Percentiles rank a stretch among this genome's conserved stretches.
Conservation (phyloP, 495 filamentous ascomycete genomes). For the Pseudoneurospora amorphoporcata region DNA sequence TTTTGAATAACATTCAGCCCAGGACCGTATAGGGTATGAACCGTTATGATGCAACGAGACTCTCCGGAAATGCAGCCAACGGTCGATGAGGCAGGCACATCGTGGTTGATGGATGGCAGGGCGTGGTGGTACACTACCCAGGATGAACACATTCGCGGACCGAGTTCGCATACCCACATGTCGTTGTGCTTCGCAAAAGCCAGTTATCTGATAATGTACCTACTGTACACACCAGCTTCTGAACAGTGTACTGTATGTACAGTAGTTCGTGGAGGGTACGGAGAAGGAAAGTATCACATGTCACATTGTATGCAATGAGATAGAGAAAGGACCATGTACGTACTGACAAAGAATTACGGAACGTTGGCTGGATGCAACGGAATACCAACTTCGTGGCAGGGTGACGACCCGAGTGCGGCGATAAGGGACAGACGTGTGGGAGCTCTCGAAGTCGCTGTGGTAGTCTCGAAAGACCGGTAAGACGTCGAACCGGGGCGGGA, state of each 20-base stretch:
- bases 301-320: not conserved
- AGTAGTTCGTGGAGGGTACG: not conserved
- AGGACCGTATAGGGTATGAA: not conserved
- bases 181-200: not conserved
- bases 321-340: not conserved
- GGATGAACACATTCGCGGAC: not conserved
- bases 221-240: not conserved
- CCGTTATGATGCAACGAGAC: not conserved
- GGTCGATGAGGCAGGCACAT: not conserved
- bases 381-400: not conserved
- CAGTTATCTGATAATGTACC: not conserved
- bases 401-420: not conserved
- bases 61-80: not conserved
- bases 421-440: not conserved
- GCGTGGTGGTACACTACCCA: not conserved
- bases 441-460: not conserved
- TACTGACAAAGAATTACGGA: not conserved
- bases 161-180: not conserved
- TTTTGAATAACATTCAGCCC: not conserved
- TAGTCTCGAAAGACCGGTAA: not conserved
- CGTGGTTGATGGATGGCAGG: not conserved
- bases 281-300: not conserved
- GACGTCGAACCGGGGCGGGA: not conserved
- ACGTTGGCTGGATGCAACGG: not conserved
- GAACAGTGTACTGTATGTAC: not conserved